Evolutionary conservation across 148 eudicot genomes (phyloP).

Genomic region (Chenopodium suecicum): DNA sequence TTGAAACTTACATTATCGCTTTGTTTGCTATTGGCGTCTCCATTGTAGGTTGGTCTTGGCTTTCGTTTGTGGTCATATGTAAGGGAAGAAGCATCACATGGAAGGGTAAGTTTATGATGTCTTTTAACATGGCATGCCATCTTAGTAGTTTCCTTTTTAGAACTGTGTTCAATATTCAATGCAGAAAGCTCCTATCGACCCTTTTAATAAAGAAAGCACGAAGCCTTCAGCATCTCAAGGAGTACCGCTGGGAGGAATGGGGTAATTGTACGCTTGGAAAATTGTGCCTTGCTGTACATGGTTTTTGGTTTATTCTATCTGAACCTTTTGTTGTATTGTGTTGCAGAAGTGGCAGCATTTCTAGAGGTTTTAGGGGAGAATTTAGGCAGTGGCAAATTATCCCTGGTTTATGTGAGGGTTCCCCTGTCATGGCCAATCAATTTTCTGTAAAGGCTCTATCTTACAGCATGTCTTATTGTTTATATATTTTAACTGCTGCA

Average conservation of each 20-base stretch:
- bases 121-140: background rate
- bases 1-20: background rate
- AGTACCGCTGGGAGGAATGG: conserved; percentile 99
- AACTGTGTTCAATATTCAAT: conserved; percentile 16
- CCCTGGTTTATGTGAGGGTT: conserved; percentile 90
- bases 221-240: conserved; percentile 97
- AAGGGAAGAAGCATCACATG: conserved; percentile 96
- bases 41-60: conserved; percentile 79
- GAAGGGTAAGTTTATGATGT: conserved; percentile 61
- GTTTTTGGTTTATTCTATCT: conserved; percentile 21
- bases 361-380: conserved; percentile 99
- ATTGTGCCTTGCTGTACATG: conserved; percentile 15
- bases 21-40: conserved; percentile 1
- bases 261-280: conserved; percentile 45
- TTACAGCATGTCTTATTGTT: conserved; percentile 17
- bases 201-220: conserved; percentile 73
- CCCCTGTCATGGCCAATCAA: conserved; percentile 97
- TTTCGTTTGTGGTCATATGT: conserved; percentile 92
- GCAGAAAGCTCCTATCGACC: conserved; percentile 98
- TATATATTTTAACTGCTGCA: background rate
- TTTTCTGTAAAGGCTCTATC: conserved; percentile 74
- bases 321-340: conserved; percentile 11
- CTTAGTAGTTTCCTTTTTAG: background rate
- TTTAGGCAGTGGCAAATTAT: conserved; percentile 90
- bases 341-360: conserved; percentile 94